A percentile compares a stretch with the other conserved stretches of the same genome.
Evolutionary conservation across 495 filamentous ascomycete genomes (phyloP).

Genomic region (Aeminium ludgeri): DNA sequence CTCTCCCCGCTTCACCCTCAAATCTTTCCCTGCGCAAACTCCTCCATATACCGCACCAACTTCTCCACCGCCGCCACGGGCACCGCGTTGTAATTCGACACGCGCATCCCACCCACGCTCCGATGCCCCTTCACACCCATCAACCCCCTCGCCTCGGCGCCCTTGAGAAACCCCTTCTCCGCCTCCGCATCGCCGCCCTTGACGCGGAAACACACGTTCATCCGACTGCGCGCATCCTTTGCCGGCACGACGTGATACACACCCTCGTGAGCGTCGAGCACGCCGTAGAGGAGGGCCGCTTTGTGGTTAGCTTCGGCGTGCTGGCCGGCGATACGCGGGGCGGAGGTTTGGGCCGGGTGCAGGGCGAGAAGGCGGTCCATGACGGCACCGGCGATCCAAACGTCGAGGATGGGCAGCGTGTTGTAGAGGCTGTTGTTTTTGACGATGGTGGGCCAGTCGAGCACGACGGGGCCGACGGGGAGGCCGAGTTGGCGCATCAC

Average conservation of each 20-base stretch:
- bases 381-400: constrained; percentile 76
- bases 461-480: constrained; percentile 56
- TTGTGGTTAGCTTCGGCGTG: constrained; percentile 54
- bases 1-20: too few species aligned
- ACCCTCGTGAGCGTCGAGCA: constrained; percentile 51
- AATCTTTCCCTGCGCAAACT: constrained; percentile 20
- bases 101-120: constrained; percentile 55
- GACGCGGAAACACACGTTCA: constrained; percentile 87
- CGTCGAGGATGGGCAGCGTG: constrained; percentile 84
- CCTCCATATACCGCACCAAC: constrained; percentile 23
- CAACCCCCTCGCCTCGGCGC: constrained; percentile 44
- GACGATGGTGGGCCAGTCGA: constrained; percentile 63
- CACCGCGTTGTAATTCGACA: constrained; percentile 37
- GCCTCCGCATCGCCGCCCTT: constrained; percentile 41
- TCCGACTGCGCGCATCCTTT: constrained; percentile 55
- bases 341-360: constrained; percentile 25
- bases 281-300: constrained; percentile 53
- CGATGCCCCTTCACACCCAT: constrained; percentile 68
- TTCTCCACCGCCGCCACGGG: constrained; percentile 21
- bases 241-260: constrained; percentile 59
- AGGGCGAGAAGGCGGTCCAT: constrained; percentile 47
- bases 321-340: constrained; percentile 52
- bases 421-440: constrained; percentile 90
- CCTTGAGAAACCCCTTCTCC: constrained; percentile 64
- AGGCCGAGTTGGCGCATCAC: constrained; percentile 60